These are phyloP conservation scores for Geum urbanum DNA, from an alignment of 306 rosid genomes.

Conservation along the genomic window DNA sequence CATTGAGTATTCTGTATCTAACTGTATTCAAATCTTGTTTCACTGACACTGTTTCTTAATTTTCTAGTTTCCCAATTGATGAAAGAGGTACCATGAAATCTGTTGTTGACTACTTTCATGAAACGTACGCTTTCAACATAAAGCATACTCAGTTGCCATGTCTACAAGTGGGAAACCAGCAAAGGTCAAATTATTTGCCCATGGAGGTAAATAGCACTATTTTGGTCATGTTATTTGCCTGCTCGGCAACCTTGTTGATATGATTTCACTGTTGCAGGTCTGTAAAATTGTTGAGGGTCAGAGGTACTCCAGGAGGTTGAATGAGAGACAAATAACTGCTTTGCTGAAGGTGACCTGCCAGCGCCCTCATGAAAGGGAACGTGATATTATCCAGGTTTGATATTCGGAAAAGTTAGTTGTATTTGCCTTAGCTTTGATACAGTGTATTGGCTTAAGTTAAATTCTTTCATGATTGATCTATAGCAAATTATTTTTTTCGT, in stretches of 20 bases:
- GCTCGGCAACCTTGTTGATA: slow-evolving; percentile 14
- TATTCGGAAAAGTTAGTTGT: neutral
- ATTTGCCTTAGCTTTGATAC: neutral
- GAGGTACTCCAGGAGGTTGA: slow-evolving; percentile 74
- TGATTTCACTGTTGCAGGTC: slow-evolving; percentile 45
- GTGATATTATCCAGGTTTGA: slow-evolving; percentile 71
- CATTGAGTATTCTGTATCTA: slow-evolving; percentile 47
- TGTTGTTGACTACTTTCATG: slow-evolving; percentile 83
- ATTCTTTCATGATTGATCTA: neutral
- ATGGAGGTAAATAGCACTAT: slow-evolving; percentile 64
- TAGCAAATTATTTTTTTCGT: neutral
- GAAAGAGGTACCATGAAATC: slow-evolving; percentile 85
- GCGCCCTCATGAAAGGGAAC: slow-evolving; percentile 83
- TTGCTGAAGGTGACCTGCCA: slow-evolving; percentile 86
- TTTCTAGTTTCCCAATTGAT: slow-evolving; percentile 81
- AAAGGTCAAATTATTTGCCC: slow-evolving; percentile 89
- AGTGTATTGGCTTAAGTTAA: neutral
- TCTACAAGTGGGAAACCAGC: slow-evolving; percentile 87
- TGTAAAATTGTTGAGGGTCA: slow-evolving; percentile 98
- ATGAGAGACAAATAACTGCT: slow-evolving; percentile 85
- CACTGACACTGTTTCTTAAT: slow-evolving; percentile 16
- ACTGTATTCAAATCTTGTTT: neutral
- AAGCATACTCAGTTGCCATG: slow-evolving; percentile 95
- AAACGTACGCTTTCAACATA: slow-evolving; percentile 73
- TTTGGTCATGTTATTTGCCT: neutral